Base-by-base conservation (phyloP, 352 stramenopile species). In the Phytophthora megakarya region DNA sequence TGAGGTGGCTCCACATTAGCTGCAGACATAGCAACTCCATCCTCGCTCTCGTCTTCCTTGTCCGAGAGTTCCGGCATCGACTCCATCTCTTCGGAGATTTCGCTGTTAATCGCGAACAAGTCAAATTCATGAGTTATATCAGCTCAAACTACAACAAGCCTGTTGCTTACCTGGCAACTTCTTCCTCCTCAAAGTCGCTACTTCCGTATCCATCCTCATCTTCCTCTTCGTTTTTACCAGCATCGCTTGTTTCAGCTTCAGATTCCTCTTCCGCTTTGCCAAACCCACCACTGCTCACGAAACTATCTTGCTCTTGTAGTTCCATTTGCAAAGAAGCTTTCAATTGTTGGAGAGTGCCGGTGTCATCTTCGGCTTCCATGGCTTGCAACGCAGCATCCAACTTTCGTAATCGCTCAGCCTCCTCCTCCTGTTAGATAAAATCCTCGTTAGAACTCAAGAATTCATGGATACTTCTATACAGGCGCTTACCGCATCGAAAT, bases 341-440 rank as follows among this genome's bases (percentile, higher is more conserved):
- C 48, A 95, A 67, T 56, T 92, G 73, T 63, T 92, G 80, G 3
- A 95, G 74, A 22, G 78, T 88, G 3, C 86, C 84, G 7, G 82
- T 93, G 28, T 90, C 81, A 58, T 95, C 86, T 33, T 93, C 84
- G 0, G 82, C 84, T 42, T 95, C 86, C 86, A 95, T 95, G 11
- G 83, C 81, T 65, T 89, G 81, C n/a, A 95, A 73, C 33, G 86
- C 85, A 22, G 82, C 86, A 40, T 95, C 86, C 23, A 95, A 58
- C 12, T 82, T 80, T 26, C 62, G 76, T 44, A 95, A 49, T 0
- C 82, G 80, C 5, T 75, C 84, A 0, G 70, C 86, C 44, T 91
- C 80, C 6, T 76, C 46, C 5, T 91, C 80, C 45, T 84, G 33
- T 18, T 11, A 10, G 50, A 26, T 25, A 8, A 48, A 59, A 56